Conservation (phyloP, 2,329 filamentous ascomycete genomes). For the Phialemonium atrogriseum region DNA sequence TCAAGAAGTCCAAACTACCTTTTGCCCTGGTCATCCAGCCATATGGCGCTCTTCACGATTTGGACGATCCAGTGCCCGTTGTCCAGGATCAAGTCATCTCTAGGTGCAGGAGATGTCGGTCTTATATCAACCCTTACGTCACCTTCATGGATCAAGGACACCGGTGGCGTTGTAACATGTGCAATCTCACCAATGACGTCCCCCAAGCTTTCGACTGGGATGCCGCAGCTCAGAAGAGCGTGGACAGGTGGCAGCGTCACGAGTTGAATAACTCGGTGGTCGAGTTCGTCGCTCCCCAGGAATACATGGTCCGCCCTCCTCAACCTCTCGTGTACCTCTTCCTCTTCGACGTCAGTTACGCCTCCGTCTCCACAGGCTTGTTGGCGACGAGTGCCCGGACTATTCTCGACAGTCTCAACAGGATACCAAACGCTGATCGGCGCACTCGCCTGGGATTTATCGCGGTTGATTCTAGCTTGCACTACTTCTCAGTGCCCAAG, state of each 20-base stretch:
- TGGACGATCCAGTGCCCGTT: slow-evolving; percentile 83
- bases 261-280: slow-evolving; percentile 96
- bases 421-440: slow-evolving; percentile 96
- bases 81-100: slow-evolving; percentile 97
- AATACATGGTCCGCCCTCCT: slow-evolving; percentile 98
- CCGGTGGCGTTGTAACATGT: slow-evolving; percentile 99
- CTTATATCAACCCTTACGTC: slow-evolving; percentile 97
- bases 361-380: slow-evolving; percentile 81
- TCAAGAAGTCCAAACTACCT: slow-evolving; percentile 95
- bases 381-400: slow-evolving; percentile 87
- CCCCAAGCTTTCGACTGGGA: slow-evolving; percentile 99
- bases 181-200: slow-evolving; percentile 95
- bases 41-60: slow-evolving; percentile 85
- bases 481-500: slow-evolving; percentile 92
- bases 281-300: slow-evolving; percentile 94
- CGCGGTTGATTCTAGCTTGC: slow-evolving; percentile 85
- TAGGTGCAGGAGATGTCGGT: slow-evolving; percentile 87
- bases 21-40: slow-evolving; percentile 96
- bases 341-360: slow-evolving; percentile 88
- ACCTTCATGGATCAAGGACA: slow-evolving; percentile 95
- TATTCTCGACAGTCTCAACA: slow-evolving; percentile 87
- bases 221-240: slow-evolving; percentile 77
- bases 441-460: slow-evolving; percentile 91
- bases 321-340: slow-evolving; percentile 95
- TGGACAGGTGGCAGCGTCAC: slow-evolving; percentile 84